Evolutionary conservation across 192 early-diverging fungal genomes (phyloP), one percentile per base, ranked within the genome.

Genomic region (Backusella luteola): DNA sequence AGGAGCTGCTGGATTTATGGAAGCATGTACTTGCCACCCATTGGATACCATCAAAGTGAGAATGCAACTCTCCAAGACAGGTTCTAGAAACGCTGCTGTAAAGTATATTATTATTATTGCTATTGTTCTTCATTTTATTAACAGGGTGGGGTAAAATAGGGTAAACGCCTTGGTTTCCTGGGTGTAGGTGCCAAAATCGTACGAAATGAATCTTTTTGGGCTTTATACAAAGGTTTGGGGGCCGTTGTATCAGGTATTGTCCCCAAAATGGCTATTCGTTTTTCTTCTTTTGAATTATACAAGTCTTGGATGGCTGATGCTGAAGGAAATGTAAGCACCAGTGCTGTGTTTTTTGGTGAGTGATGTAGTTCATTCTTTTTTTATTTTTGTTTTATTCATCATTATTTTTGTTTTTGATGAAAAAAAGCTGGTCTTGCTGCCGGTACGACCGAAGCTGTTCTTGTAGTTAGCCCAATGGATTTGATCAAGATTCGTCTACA

Each of bases 221-320:
- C 94, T 2, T 90, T 99, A 11, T 99, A 99, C 90, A 97, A 98
- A 88, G 97, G 97, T 68, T 88, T 99, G 6, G 96, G 96, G 15
- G 97, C 97, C 9, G 96, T 99, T 0, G 92, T 96, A 12, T 89
- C 95, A 2, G 96, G 97, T 38, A 99, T 99, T 77, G 95, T 99
- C 19, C 97, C 97, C 70, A 99, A 99, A 86, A 98, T 98, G 96
- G 97, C 96, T 29, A 99, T 99, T 76, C 92, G 97, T 26, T 99
- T 99, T 87, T 94, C 93, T 7, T 95, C 93, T 52, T 97, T 99
- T 82, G 96, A 99, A 83, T 87, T 89, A 42, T 99, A 96, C 89
- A 98, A 99, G 86, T 85, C 87, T 15, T 82, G 84, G 66, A 79
- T 97, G 73, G 90, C 93, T 9, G 81, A 91, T 81, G 9, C 12